Percentiles rank a stretch among this genome's conserved stretches.
These are phyloP conservation scores for Cyberlindnera maritima DNA, from an alignment of 805 yeast species.

Conservation along the genomic window DNA sequence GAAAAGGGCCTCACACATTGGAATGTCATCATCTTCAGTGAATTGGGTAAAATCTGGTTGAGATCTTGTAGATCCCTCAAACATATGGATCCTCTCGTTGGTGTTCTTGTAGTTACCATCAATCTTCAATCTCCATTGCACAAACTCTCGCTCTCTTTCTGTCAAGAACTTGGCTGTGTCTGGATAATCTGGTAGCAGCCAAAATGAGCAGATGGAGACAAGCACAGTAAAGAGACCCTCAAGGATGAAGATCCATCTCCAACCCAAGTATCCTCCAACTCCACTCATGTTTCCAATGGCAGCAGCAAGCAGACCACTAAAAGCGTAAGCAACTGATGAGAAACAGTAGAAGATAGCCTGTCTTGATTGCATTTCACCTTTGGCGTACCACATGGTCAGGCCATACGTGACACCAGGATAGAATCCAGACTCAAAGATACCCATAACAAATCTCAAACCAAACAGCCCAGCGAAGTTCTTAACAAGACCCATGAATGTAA, in stretches of 20 bases:
- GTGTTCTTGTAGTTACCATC: slow-evolving; percentile 10
- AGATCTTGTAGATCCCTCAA: slow-evolving; percentile 9
- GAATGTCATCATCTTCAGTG: slow-evolving; percentile 13
- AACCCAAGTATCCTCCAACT: slow-evolving; percentile 15
- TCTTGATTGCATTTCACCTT: slow-evolving; percentile 25
- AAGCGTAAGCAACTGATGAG: slow-evolving; percentile 22
- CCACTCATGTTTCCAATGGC: slow-evolving; percentile 25
- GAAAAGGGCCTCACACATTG: slow-evolving; percentile 10
- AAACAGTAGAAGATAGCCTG: slow-evolving; percentile 24
- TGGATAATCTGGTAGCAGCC: slow-evolving; percentile 21
- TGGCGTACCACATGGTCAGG: slow-evolving; percentile 25
- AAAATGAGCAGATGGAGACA: slow-evolving; percentile 8
- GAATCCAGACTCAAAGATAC: slow-evolving; percentile 19
- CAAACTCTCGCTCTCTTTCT: slow-evolving; percentile 15
- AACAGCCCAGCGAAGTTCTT: slow-evolving; percentile 15
- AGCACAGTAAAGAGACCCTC: slow-evolving; percentile 22
- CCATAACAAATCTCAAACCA: slow-evolving; percentile 14
- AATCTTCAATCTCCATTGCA: slow-evolving; percentile 12
- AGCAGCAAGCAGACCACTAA: slow-evolving; percentile 27
- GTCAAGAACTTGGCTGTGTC: slow-evolving; percentile 20
- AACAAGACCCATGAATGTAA: slow-evolving; percentile 20
- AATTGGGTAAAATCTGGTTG: slow-evolving; percentile 13
- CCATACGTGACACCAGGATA: slow-evolving; percentile 22
- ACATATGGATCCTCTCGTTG: slow-evolving; percentile 3
- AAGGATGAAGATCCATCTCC: slow-evolving; percentile 24